phyloP scores from a whole-genome alignment of 1,139 yeast genomes.

The Taphrina confusa region DNA sequence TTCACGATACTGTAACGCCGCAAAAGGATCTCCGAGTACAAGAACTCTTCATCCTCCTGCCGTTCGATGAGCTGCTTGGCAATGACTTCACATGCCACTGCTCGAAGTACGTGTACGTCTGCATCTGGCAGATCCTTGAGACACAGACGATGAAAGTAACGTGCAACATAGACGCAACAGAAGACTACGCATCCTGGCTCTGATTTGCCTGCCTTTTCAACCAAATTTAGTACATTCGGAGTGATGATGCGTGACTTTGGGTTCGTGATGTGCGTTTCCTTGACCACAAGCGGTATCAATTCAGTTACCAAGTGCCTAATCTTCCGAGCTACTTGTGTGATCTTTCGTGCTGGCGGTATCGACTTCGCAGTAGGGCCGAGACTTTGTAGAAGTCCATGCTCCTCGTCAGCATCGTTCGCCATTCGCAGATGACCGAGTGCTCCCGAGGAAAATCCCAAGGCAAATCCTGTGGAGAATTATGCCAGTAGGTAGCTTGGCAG shows the following conservation, averaged over 20 bases:
- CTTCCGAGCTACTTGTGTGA: constrained; percentile 57
- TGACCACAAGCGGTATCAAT: constrained; percentile 65
- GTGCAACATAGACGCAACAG: constrained; percentile 21
- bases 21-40: constrained; percentile 75
- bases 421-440: too few relatives aligned
- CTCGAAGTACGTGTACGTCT: constrained; percentile 61
- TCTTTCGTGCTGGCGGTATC: constrained; percentile 16
- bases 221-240: constrained; percentile 59
- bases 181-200: constrained; percentile 42
- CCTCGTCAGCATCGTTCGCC: constrained; percentile 5
- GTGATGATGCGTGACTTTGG: constrained; percentile 67
- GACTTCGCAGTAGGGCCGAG: constrained; percentile 2
- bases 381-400: not conserved
- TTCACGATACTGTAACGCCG: constrained; percentile 69
- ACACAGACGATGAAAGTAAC: constrained; percentile 26
- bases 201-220: constrained; percentile 80
- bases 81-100: constrained; percentile 67
- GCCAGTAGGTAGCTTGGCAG: too few relatives aligned
- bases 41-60: constrained; percentile 59
- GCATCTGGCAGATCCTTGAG: constrained; percentile 58
- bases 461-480: too few relatives aligned
- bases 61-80: constrained; percentile 70
- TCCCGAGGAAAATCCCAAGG: too few relatives aligned
- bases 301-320: constrained; percentile 71
- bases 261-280: constrained; percentile 54